Base-by-base conservation (phyloP, 352 stramenopile genomes). In the Blastocystis sp. region DNA sequence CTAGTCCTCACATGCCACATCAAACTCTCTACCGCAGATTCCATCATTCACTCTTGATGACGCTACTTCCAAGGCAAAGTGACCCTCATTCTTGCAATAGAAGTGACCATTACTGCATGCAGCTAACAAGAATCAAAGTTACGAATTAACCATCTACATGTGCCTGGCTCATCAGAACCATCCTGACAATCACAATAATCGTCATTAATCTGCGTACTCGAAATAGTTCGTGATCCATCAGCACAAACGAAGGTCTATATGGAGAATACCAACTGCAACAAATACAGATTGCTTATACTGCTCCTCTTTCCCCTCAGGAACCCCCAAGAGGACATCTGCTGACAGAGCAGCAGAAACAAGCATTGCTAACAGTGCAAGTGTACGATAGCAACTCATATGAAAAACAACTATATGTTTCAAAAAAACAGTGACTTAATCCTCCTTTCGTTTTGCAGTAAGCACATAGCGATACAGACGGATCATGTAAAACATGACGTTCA, bases 141-240 rank as follows among this genome's bases (percentile, higher is more conserved):
- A 16, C 62, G 20, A 34, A 5, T 37, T 30, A 16, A 34, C 26
- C 8, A 54, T 76, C 18, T 79, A 91, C 90, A 92, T 26, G 94
- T 97, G 43, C 93, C 92, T 6, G 94, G 93, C 90, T 97, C 95
- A 91, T 97, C 95, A 26, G 90, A 94, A 30, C 94, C 94, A 92
- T 98, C 94, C 0, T 69, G 88, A 91, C 95, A 98, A 92, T 98
- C 95, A 91, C 95, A 98, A 90, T 97, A 98, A 91, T 97, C 94
- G 92, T 98, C 95, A 91, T 98, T 98, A 11, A 97, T 91, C 18
- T 90, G 91, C 2, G 87, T 82, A 20, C 94, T 39, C 7, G 92
- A 91, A 24, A 97, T 90, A 3, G 76, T 91, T 70, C 93, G 92
- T 9, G 76, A 65, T n/a, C 92, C 91, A 16, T 91, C 90, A 79